These are phyloP conservation scores for Trichophyton equinum DNA, from an alignment of 2,329 filamentous ascomycete species.

Conservation along the genomic window DNA sequence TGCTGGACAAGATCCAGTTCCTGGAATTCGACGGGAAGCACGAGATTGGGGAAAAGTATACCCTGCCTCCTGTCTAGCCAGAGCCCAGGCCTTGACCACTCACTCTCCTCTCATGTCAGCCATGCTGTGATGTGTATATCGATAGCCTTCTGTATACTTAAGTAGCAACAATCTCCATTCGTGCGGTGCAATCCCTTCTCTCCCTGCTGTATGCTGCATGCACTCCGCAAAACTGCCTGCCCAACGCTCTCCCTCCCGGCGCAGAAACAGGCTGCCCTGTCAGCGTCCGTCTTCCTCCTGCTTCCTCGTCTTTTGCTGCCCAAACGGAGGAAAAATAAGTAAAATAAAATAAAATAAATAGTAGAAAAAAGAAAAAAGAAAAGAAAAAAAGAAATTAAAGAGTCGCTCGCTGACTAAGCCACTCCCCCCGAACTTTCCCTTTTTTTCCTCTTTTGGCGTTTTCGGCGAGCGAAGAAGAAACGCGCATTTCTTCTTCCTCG, in stretches of 20 bases:
- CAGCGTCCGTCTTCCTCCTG: background rate
- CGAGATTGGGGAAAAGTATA: background rate
- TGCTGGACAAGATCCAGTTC: conserved; percentile 5
- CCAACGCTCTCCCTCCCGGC: background rate
- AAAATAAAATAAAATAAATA: background rate
- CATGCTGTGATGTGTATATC: background rate
- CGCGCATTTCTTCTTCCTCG: background rate
- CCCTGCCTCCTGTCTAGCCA: background rate
- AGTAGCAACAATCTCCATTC: background rate
- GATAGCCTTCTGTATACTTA: background rate
- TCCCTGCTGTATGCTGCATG: background rate
- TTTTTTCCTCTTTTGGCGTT: background rate
- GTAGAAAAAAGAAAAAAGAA: background rate
- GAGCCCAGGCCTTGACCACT: no score
- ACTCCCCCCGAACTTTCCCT: background rate
- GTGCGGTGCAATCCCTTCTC: background rate
- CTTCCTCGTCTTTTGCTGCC: background rate
- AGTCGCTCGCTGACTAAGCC: background rate
- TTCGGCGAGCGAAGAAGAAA: background rate
- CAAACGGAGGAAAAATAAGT: background rate
- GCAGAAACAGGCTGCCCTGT: background rate
- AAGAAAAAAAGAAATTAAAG: background rate
- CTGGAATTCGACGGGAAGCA: conserved; percentile 2
- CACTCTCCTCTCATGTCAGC: background rate
- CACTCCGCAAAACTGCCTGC: background rate